These are phyloP conservation scores for Candida suzukii DNA, from an alignment of 805 yeast species.

Conservation along the genomic window DNA sequence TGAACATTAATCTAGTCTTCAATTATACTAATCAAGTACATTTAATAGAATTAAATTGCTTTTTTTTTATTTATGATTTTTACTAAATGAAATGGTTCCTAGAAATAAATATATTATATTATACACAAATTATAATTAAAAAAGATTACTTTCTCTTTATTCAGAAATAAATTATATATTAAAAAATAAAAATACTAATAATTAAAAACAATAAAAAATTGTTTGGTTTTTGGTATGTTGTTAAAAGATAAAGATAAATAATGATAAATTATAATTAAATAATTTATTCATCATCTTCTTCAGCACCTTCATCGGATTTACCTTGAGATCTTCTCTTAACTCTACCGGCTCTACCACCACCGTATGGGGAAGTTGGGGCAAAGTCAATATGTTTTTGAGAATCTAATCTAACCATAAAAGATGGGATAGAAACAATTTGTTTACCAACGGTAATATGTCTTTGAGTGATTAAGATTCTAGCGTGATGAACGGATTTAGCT, in stretches of 20 bases:
- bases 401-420: constrained; percentile 99
- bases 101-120: background rate
- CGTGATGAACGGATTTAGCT: constrained; percentile 99
- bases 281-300: constrained; percentile 61
- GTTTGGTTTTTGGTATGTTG: background rate
- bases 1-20: too few species aligned
- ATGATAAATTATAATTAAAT: background rate
- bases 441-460: constrained; percentile 99
- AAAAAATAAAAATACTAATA: background rate
- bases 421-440: constrained; percentile 97
- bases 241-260: background rate
- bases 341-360: constrained; percentile 99
- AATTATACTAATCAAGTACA: too few species aligned
- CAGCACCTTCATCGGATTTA: constrained; percentile 61
- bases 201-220: background rate
- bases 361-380: constrained; percentile 98
- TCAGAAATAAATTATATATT: background rate
- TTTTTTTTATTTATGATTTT: too few species aligned
- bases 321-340: constrained; percentile 90
- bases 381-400: constrained; percentile 99
- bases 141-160: background rate
- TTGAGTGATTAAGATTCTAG: constrained; percentile 97
- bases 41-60: too few species aligned
- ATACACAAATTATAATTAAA: background rate
- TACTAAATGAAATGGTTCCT: background rate